These are phyloP conservation scores for Ustilaginoidea virens DNA, from an alignment of 2,329 filamentous ascomycete species.

Conservation along the genomic window DNA sequence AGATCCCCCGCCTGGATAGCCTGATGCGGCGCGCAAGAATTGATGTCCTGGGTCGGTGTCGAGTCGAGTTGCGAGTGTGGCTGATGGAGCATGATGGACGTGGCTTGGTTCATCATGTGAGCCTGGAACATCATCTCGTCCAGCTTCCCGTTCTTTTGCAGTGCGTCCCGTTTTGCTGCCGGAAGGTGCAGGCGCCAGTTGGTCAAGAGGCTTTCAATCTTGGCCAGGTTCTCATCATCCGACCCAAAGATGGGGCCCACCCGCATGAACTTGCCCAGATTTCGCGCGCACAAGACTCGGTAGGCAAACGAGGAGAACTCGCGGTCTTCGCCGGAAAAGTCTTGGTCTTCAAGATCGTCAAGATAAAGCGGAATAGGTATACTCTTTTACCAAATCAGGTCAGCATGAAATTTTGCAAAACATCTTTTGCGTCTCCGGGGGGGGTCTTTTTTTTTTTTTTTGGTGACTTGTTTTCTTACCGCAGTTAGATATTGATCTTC, in stretches of 20 bases:
- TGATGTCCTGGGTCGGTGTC: constrained; percentile 40
- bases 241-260: constrained; percentile 34
- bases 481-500: constrained; percentile 53
- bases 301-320: constrained; percentile 77
- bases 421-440: too few relatives aligned
- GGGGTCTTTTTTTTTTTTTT: too few relatives aligned
- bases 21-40: constrained; percentile 49
- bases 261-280: constrained; percentile 60
- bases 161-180: constrained; percentile 49
- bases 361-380: constrained; percentile 47
- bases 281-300: constrained; percentile 65
- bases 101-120: constrained; percentile 57
- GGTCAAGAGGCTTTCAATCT: constrained; percentile 36
- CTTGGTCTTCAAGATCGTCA: constrained; percentile 58
- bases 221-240: constrained; percentile 35
- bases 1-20: constrained; percentile 30
- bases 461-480: constrained; percentile 29
- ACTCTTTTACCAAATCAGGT: constrained; percentile 29
- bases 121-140: constrained; percentile 91
- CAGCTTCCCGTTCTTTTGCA: constrained; percentile 53
- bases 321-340: constrained; percentile 56
- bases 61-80: constrained; percentile 62
- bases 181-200: constrained; percentile 77
- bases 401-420: too few relatives aligned
- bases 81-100: constrained; percentile 63